Evolutionary conservation across 345 rosid species (phyloP).

Genomic region (Brassica nigra): DNA sequence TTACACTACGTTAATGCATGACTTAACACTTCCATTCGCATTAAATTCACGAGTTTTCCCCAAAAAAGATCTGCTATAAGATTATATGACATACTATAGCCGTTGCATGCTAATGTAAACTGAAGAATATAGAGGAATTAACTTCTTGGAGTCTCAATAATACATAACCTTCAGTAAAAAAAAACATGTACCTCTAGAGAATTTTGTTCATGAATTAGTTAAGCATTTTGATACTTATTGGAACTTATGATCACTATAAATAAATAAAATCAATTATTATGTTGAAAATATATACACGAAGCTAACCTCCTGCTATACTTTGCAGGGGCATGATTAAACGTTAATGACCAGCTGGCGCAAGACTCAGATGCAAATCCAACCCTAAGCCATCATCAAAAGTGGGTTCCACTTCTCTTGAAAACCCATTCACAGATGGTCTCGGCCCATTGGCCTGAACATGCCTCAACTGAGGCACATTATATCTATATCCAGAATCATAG

Average conservation of each 20-base stretch:
- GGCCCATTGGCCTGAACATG: constrained; percentile 43
- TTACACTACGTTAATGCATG: background rate
- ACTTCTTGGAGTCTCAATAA: constrained; percentile 9
- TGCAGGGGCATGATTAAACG: background rate
- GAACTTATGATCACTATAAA: constrained; percentile 2
- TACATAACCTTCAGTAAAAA: no score
- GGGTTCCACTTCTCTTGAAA: constrained; percentile 67
- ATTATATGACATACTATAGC: background rate
- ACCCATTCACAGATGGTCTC: constrained; percentile 66
- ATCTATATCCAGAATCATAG: constrained; percentile 42
- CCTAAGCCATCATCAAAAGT: constrained; percentile 73
- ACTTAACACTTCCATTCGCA: background rate
- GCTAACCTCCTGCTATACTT: constrained; percentile 6
- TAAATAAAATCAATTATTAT: constrained; percentile 49
- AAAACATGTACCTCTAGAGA: background rate
- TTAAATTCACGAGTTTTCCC: background rate
- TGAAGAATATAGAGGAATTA: background rate
- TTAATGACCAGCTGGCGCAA: constrained; percentile 84
- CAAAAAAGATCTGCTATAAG: background rate
- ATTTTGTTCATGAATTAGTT: background rate
- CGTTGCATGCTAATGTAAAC: no score
- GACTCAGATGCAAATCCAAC: constrained; percentile 89
- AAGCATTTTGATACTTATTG: constrained; percentile 1
- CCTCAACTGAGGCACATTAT: constrained; percentile 37
- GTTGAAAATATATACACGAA: constrained; percentile 50